phyloP scores from a whole-genome alignment of 192 early-diverging fungal genomes.

The Entomortierella chlamydospora region DNA sequence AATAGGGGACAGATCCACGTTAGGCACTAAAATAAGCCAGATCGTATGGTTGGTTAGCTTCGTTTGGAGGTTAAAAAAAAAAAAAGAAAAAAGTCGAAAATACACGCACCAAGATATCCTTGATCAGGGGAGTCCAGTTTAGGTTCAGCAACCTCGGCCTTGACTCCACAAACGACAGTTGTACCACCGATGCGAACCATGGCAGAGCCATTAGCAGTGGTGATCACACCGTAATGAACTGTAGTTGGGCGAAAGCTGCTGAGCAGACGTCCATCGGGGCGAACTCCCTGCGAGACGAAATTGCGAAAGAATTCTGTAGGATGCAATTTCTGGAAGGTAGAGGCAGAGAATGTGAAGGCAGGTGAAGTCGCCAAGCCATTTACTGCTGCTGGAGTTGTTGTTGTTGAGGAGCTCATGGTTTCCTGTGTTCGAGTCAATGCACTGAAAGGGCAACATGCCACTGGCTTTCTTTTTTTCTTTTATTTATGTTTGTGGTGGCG shows the following conservation, averaged over 20 bases:
- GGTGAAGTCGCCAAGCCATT: conserved; percentile 13
- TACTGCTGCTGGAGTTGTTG: conserved; percentile 11
- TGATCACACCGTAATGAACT: conserved; percentile 74
- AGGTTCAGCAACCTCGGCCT: conserved; percentile 92
- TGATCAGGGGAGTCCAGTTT: conserved; percentile 69
- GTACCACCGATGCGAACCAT: conserved; percentile 91
- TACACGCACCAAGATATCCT: conserved; percentile 84
- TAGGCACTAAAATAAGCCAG: conserved; percentile 71
- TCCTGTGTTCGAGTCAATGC: not conserved
- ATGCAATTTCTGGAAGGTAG: conserved; percentile 90
- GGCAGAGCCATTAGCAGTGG: conserved; percentile 87
- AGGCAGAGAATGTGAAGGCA: conserved; percentile 56
- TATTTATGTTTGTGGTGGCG: not conserved
- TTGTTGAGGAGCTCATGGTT: not conserved
- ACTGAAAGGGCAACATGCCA: not conserved
- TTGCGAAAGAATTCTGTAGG: conserved; percentile 88
- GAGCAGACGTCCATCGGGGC: conserved; percentile 87
- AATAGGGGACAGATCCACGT: conserved; percentile 92
- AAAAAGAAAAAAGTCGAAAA: not conserved
- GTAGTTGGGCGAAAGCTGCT: conserved; percentile 73
- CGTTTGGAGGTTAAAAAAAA: not conserved
- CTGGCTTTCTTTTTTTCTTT: conserved; percentile 11
- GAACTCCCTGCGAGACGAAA: conserved; percentile 81
- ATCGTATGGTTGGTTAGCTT: not conserved
- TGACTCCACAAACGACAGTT: conserved; percentile 92